Base-by-base conservation (phyloP, 2,329 filamentous ascomycete genomes). In the Fusarium sp. region DNA sequence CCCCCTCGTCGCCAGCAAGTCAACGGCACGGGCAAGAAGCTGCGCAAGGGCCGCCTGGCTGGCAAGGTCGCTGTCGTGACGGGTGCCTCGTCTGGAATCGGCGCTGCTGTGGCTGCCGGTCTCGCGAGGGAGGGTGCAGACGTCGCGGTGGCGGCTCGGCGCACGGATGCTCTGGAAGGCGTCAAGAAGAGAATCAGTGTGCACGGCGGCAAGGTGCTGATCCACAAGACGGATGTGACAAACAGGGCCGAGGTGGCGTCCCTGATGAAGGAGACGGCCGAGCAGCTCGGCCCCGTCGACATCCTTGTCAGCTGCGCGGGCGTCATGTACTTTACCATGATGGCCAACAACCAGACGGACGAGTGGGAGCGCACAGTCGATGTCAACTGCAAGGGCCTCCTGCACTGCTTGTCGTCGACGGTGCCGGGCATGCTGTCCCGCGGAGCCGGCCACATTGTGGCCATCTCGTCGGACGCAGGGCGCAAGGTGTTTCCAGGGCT, bases 241-340 rank as follows among this genome's bases (percentile, higher is more conserved):
- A 80, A 86, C 68, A 83, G 80, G 58, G 73, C 76, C 5, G 82
- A 93, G 67, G 89, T 93, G 6, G 84, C 90, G 66, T 81, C 82
- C 0, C 84, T 94, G 4, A 79, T 93, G 58, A 74, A 77, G 4
- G 79, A 83, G 0, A 80, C 89, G 1, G 78, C 78, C 23, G 80
- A 84, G 41, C 78, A 87, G 65, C 85, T 93, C 0, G 91, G 90
- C 0, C 84, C 88, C 0, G 80, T 93, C 39, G 91, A 94, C 71
- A 90, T 93, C 47, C 82, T 94, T n/a, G 85, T 94, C 45, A 87
- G 87, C 36, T 92, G 90, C 70, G 91, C 91, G 0, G 91, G 91
- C 32, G 91, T 94, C 71, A 94, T 94, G 91, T 94, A 94, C 78
- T 94, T 88, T 76, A 93, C 91, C 50, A 88, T 93, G 87, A 93